Conservation (phyloP, 2,329 filamentous ascomycete species). For the Exophiala lecanii-corni region DNA sequence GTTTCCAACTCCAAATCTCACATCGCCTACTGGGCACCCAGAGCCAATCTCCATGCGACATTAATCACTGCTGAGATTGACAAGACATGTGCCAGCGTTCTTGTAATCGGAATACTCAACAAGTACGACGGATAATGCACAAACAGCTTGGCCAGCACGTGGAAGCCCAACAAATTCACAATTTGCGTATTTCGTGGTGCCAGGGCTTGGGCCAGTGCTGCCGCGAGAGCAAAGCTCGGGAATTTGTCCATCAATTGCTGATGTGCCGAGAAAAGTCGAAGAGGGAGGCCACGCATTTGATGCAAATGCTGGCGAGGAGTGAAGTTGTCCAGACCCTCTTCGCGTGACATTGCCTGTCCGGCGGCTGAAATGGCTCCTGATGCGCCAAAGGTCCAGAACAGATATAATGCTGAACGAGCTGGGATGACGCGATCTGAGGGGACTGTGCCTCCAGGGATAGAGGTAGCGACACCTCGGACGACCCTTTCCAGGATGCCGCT, state of each 20-base stretch:
- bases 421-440: slow-evolving; percentile 10
- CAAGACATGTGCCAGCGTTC: slow-evolving; percentile 11
- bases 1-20: no score
- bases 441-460: neutral
- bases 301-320: slow-evolving; percentile 8
- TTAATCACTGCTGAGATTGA: slow-evolving; percentile 10
- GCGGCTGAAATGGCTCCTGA: slow-evolving; percentile 10
- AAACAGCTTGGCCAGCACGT: slow-evolving; percentile 13
- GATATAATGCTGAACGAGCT: slow-evolving; percentile 11
- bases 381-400: slow-evolving; percentile 14
- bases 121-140: slow-evolving; percentile 13
- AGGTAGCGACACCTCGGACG: neutral
- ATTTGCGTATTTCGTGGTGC: slow-evolving; percentile 7
- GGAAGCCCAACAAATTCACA: slow-evolving; percentile 13
- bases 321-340: slow-evolving; percentile 10
- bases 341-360: slow-evolving; percentile 13
- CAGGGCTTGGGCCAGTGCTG: slow-evolving; percentile 9
- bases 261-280: slow-evolving; percentile 11
- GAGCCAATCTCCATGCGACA: slow-evolving; percentile 12
- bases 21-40: no score
- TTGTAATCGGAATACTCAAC: slow-evolving; percentile 2
- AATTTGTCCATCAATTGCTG: slow-evolving; percentile 14
- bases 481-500: neutral
- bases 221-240: slow-evolving; percentile 13
- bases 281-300: slow-evolving; percentile 11